Conservation (phyloP, 176 grass and related monocot species). For the Aechmea fasciata region DNA sequence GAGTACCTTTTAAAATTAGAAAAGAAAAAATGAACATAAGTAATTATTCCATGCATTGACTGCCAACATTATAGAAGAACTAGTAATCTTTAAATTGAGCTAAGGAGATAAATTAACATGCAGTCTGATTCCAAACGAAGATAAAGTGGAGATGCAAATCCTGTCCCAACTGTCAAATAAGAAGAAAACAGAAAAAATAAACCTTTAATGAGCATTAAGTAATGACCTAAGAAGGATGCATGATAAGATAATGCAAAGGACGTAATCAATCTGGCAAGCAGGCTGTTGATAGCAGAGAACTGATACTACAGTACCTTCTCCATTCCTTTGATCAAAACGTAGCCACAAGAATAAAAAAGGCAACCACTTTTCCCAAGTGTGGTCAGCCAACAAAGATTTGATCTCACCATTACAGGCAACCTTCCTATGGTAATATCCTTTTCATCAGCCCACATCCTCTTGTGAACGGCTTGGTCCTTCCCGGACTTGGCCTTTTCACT, state of each 20-base stretch:
- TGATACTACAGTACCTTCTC: constrained; percentile 64
- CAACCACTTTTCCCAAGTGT: constrained; percentile 53
- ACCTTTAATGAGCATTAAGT: neutral
- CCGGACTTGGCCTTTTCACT: constrained; percentile 82
- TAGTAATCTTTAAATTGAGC: too few species aligned
- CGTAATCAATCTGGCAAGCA: neutral
- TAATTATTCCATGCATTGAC: too few species aligned
- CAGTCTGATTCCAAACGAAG: too few species aligned
- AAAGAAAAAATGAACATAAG: too few species aligned
- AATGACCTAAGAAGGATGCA: neutral
- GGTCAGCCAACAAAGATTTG: constrained; percentile 72
- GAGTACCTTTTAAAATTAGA: too few species aligned
- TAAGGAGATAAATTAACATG: too few species aligned
- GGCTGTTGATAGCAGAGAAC: constrained; percentile 7
- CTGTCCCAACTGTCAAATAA: too few species aligned
- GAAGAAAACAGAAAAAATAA: too few species aligned
- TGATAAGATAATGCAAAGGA: neutral
- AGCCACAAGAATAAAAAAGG: constrained; percentile 79
- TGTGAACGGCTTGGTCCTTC: constrained; percentile 46
- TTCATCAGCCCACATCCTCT: constrained; percentile 38
- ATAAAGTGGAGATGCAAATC: too few species aligned
- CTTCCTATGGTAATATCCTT: constrained; percentile 45
- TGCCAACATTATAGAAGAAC: too few species aligned
- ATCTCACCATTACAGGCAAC: constrained; percentile 85
- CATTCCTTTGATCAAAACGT: constrained; percentile 97